Evolutionary conservation across 2,329 filamentous ascomycete genomes (phyloP), one percentile per base, ranked within the genome.

Genomic region (Sphaerulina vaccinii): DNA sequence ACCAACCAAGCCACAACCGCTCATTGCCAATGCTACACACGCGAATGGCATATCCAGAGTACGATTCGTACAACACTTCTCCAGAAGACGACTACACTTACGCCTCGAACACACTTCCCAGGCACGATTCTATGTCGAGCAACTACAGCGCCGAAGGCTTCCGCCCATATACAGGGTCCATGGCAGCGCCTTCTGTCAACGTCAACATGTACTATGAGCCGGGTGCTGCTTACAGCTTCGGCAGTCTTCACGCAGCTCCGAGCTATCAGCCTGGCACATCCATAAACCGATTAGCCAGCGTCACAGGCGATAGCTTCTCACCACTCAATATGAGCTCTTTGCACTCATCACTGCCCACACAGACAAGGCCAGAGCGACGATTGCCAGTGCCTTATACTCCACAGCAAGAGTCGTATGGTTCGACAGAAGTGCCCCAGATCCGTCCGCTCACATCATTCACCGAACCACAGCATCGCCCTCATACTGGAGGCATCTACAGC

Each of bases 321-420:
- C 51, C 65, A 3, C 57, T 70, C 29, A 66, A 65, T 52, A 68
- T 69, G 65, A 60, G 55, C n/a, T 63, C 62, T 5, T 52, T 70
- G 27, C 64, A 69, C 33, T 64, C 62, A 13, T 68, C 66, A 10
- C 54, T 70, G 10, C 67, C 68, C 18, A 54, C 56, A 7, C 63
- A 66, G 35, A 62, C 64, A 3, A 62, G 58, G 15, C 59, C 65
- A 18, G 65, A 68, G 52, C 60, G 67, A 13, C 60, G 64, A n/a
- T 45, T 68, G 27, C 66, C 66, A 3, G 61, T 58, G 3, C 66
- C 66, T 5, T 63, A 63, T 52, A 57, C 59, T 7, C 54, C 58
- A 18, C 52, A 58, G 24, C 57, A 57, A 22, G 49, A 56, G 5
- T 33, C 44, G 16, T 55, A 59, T 18, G 50, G 59, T 1, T 37